phyloP scores from a whole-genome alignment of 176 grass and related monocot species.

The Carex kokanica region DNA sequence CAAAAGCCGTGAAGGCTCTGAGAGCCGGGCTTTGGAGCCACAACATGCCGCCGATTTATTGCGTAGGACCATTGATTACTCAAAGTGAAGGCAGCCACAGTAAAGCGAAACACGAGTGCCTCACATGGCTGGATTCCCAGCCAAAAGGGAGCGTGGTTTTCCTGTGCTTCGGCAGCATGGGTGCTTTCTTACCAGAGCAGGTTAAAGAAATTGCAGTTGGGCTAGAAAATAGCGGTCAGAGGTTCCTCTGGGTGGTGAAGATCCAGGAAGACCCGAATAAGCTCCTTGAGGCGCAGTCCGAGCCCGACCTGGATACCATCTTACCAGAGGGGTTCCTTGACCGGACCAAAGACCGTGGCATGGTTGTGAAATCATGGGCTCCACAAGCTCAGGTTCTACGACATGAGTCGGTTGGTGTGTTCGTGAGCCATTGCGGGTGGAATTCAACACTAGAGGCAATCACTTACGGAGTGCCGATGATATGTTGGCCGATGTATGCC shows the following conservation, averaged over 20 bases:
- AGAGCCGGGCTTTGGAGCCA: conserved; percentile 33
- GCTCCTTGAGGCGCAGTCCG: not conserved
- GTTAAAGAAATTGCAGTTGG: conserved; percentile 50
- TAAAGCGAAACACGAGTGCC: conserved; percentile 42
- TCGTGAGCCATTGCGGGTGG: conserved; percentile 79
- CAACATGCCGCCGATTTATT: conserved; percentile 40
- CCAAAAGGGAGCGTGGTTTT: conserved; percentile 62
- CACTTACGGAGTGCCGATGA: conserved; percentile 48
- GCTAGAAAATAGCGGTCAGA: conserved; percentile 44
- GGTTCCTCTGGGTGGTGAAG: conserved; percentile 60
- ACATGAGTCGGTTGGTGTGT: conserved; percentile 54
- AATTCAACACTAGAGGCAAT: conserved; percentile 62
- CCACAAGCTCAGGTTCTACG: conserved; percentile 50
- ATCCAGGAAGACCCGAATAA: conserved; percentile 12
- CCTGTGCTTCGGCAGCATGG: conserved; percentile 76
- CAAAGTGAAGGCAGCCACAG: not conserved
- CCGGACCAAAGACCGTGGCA: conserved; percentile 42
- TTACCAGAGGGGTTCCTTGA: conserved; percentile 59
- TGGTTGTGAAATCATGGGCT: conserved; percentile 66
- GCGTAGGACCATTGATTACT: conserved; percentile 52
- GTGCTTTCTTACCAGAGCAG: conserved; percentile 52
- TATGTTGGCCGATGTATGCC: conserved; percentile 77
- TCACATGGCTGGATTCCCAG: conserved; percentile 63
- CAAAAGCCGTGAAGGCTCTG: conserved; percentile 38
- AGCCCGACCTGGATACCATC: conserved; percentile 27